Base-by-base conservation (phyloP, 164 flowering plant species). In the Berberis thunbergii region DNA sequence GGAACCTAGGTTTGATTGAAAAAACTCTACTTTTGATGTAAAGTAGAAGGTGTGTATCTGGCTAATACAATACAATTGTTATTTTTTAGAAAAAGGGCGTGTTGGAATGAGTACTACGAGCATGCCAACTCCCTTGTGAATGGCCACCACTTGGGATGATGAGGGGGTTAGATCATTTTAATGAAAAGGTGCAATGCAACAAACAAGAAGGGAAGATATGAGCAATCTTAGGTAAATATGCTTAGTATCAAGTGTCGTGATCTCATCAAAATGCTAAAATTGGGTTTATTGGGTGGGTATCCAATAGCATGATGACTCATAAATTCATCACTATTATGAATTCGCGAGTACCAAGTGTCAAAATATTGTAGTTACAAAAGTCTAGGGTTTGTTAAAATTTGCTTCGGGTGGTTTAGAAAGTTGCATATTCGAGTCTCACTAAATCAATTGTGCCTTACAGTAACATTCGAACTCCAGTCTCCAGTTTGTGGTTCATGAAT, bases 21-120 rank as follows among this genome's bases (percentile, higher is more conserved):
- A 43, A 38, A 52, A 63, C 79, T 70, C 82, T 76, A 66, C 73
- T 79, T 79, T 79, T 74, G 62, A 76, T 76, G 74, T 42, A 75
- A 65, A 69, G 68, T 61, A 45, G 50, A 60, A 58, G 57, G 64
- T n/a, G 50, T 57, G 64, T 48, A 42, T 64, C 67, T 74, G 74
- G 73, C 64, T 26, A 26, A 26, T 26, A 26, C 26, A 26, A 41
- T 72, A 64, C 49, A 41, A 58, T 44, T n/a, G 49, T 12, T 57
- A 64, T 45, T 69, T 74, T 60, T 50, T 44, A 57, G 41, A 26
- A 26, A 26, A 26, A 26, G 26, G 26, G 26, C 59, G 65, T 12
- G 26, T 71, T 54, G 75, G 73, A 69, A 59, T 65, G 73, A 71
- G 74, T 63, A 46, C 63, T 64, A 65, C 26, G 73, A 66, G 66